Percentiles rank a stretch among this genome's conserved stretches.
These are phyloP conservation scores for Aspergillus terreus DNA, from an alignment of 2,329 filamentous ascomycete species.

Conservation along the genomic window DNA sequence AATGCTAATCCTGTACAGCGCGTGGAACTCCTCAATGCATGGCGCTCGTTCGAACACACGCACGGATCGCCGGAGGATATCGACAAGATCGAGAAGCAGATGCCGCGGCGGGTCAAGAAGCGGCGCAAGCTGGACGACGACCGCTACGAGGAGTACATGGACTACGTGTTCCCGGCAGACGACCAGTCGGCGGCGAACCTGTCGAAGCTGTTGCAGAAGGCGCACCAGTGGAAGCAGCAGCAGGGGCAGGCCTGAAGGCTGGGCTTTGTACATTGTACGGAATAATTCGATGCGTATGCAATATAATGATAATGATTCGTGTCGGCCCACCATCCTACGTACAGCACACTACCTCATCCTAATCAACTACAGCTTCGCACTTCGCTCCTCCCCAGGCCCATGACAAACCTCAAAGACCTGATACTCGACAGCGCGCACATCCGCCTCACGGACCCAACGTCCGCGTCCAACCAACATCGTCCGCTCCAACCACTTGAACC, in stretches of 20 bases:
- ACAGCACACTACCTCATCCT: neutral
- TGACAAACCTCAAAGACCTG: neutral
- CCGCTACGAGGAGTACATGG: constrained; percentile 92
- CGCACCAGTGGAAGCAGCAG: constrained; percentile 79
- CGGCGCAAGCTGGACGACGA: constrained; percentile 87
- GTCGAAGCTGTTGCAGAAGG: constrained; percentile 78
- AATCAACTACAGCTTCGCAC: neutral
- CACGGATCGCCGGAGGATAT: constrained; percentile 74
- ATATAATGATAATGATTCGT: too few relatives aligned
- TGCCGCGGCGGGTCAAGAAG: constrained; percentile 92
- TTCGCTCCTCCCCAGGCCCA: neutral
- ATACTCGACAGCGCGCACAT: neutral
- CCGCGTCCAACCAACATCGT: neutral
- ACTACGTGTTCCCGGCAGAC: constrained; percentile 95
- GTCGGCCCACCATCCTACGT: too few relatives aligned
- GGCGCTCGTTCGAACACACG: constrained; percentile 85
- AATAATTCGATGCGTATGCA: too few relatives aligned
- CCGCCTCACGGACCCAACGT: neutral
- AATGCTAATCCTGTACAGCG: constrained; percentile 50
- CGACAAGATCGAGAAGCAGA: constrained; percentile 82
- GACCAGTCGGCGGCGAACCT: constrained; percentile 81
- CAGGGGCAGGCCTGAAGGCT: constrained; percentile 23
- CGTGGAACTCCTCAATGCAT: constrained; percentile 86
- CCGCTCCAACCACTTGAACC: neutral
- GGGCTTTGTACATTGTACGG: too few relatives aligned